Evolutionary conservation across 352 stramenopile genomes (phyloP), one percentile per base, ranked within the genome.

Genomic region (Pythium pyrilobum): DNA sequence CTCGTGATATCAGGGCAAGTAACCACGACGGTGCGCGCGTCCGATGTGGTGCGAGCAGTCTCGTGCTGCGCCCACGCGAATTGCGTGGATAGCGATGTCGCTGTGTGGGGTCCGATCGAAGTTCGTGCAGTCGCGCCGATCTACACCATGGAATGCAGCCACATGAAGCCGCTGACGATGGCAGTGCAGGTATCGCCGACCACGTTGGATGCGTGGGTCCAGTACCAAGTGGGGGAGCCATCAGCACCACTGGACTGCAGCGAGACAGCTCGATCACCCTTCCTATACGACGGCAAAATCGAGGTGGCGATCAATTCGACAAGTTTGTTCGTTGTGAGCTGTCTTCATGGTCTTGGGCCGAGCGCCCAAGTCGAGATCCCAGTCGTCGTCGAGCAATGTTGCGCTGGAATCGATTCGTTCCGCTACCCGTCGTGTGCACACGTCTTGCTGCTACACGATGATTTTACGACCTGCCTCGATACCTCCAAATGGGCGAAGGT

Each of bases 391-490:
- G 65, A 77, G 11, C 23, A 57, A 2, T 90, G 77, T 53, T 90
- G 80, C n/a, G 67, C 80, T 2, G 74, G 74, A 6, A 34, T 68
- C 31, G 51, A 68, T 15, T 64, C 75, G n/a, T 82, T 75, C 38
- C 46, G 44, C 3, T 58, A 70, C 20, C 51, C 52, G 12, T 68
- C 62, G 1, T 90, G 79, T 38, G 62, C 60, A 0, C 65, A 78
- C 23, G 64, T 87, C 16, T 61, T 87, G 12, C 49, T 87, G 0
- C 51, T 88, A 1, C 63, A 77, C 24, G 79, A 90, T 54, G 57
- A 80, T 18, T 87, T 87, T 39, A 56, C 28, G 0, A 56, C 60
- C 1, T 83, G 71, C 18, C 50, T 80, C 4, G 72, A 79, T 13
- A 28, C 50, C 3, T 62, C 44, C 4, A 83, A 81, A 37, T 90